A percentile compares a stretch with the other conserved stretches of the same genome.
Evolutionary conservation across 139 green algal species (phyloP).

Genomic region (Astrephomene gubernaculifera): DNA sequence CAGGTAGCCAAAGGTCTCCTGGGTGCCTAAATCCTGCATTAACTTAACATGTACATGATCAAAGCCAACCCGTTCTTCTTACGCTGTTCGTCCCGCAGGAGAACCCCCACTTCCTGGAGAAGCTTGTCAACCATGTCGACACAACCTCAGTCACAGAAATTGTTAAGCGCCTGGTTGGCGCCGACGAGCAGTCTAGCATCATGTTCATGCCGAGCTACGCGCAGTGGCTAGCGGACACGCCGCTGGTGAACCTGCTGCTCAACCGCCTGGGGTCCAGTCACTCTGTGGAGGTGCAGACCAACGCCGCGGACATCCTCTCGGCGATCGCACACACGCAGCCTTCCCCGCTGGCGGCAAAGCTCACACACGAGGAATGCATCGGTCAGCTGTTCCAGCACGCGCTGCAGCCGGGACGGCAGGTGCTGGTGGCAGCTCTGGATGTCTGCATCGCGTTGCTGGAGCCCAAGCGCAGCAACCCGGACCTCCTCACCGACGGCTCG

Average conservation of each 20-base stretch:
- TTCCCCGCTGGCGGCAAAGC: constrained; percentile 74
- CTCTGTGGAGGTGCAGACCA: constrained; percentile 71
- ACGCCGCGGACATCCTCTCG: constrained; percentile 88
- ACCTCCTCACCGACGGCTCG: constrained; percentile 37
- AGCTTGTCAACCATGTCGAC: constrained; percentile 78
- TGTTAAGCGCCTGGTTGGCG: constrained; percentile 86
- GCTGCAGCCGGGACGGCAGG: constrained; percentile 49
- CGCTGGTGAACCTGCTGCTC: constrained; percentile 81
- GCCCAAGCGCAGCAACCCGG: constrained; percentile 60
- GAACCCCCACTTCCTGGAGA: constrained; percentile 40
- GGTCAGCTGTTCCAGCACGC: constrained; percentile 61
- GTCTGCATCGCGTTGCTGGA: constrained; percentile 88
- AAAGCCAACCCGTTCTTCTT: background rate
- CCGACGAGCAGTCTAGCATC: constrained; percentile 84
- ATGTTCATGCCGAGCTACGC: constrained; percentile 62
- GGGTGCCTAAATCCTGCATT: background rate
- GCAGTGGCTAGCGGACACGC: constrained; percentile 83
- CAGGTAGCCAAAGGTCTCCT: constrained; percentile 29
- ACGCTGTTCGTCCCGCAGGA: background rate
- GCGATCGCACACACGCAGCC: constrained; percentile 82
- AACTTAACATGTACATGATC: background rate
- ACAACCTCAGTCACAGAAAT: constrained; percentile 88
- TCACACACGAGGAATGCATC: constrained; percentile 66
- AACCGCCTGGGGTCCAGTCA: constrained; percentile 58
- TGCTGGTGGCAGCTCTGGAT: constrained; percentile 79